phyloP scores from a whole-genome alignment of 2,329 filamentous ascomycete genomes.

The Beauveria pseudobassiana region DNA sequence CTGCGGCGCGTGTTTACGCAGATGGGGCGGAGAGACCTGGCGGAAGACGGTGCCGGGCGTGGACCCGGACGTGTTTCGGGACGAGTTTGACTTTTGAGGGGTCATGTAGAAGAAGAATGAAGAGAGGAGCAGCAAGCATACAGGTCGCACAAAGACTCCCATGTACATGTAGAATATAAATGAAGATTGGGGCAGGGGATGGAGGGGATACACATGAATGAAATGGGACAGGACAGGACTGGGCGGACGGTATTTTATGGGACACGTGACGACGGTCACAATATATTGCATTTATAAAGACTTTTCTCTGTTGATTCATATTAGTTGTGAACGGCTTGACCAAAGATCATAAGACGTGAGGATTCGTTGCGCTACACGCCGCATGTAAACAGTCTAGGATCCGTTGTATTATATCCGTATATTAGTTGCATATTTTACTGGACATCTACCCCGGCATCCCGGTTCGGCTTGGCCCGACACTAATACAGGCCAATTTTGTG shows the following conservation, averaged over 20 bases:
- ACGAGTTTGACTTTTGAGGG: conserved; percentile 74
- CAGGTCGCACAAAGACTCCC: background rate
- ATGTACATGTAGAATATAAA: conserved; percentile 8
- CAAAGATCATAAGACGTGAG: too few species aligned
- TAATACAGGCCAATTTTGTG: too few species aligned
- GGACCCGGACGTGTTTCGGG: conserved; percentile 81
- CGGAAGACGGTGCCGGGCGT: conserved; percentile 82
- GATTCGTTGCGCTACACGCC: too few species aligned
- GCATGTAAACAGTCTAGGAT: too few species aligned
- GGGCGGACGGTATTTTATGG: background rate
- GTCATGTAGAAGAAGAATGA: background rate
- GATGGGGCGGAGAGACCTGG: conserved; percentile 84
- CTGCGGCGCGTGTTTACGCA: conserved; percentile 89
- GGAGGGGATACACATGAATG: background rate
- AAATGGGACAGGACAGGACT: background rate
- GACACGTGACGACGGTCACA: background rate
- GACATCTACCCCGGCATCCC: too few species aligned
- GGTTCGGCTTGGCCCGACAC: too few species aligned
- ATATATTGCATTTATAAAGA: conserved; percentile 1
- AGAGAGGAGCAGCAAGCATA: background rate
- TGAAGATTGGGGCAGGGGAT: background rate
- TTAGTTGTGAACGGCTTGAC: too few species aligned
- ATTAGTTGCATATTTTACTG: too few species aligned
- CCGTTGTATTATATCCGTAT: too few species aligned
- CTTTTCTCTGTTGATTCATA: too few species aligned